Evolutionary conservation across 2,329 filamentous ascomycete genomes (phyloP).

Genomic region (Scedosporium minutisporum): DNA sequence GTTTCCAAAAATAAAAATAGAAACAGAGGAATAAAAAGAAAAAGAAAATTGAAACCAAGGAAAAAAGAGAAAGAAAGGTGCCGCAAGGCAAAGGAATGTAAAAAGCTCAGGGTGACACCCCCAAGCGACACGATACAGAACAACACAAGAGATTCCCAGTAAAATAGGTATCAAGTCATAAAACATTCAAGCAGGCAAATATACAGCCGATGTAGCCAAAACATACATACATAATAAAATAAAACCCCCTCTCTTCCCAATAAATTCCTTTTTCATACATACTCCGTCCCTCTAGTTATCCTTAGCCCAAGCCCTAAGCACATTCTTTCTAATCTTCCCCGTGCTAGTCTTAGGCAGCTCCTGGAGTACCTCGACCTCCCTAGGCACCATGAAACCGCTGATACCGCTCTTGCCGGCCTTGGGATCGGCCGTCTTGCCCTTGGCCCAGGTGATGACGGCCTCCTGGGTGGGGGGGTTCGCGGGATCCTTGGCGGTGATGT

Average conservation of each 20-base stretch:
- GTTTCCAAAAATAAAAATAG: neutral
- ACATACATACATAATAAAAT: neutral
- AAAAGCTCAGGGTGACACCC: too few relatives aligned
- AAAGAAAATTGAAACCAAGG: neutral
- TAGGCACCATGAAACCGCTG: constrained; percentile 79
- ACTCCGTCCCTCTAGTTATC: neutral
- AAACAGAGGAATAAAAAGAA: neutral
- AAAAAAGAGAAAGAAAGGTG: neutral
- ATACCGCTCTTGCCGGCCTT: constrained; percentile 57
- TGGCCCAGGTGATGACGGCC: constrained; percentile 80
- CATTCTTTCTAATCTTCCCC: constrained; percentile 93
- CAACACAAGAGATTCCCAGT: too few relatives aligned
- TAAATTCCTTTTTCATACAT: too few relatives aligned
- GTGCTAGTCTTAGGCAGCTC: constrained; percentile 96
- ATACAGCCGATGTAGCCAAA: neutral
- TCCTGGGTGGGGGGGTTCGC: constrained; percentile 23
- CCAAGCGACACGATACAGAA: too few relatives aligned
- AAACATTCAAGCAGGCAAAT: too few relatives aligned
- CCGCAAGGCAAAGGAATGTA: neutral
- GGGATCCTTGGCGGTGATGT: constrained; percentile 66
- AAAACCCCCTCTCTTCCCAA: too few relatives aligned
- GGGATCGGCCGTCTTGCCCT: constrained; percentile 19
- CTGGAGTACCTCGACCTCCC: constrained; percentile 64
- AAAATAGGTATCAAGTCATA: too few relatives aligned
- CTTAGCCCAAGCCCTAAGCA: constrained; percentile 77